Evolutionary conservation across 1,139 yeast species (phyloP), one percentile per base, ranked within the genome.

Genomic region (Blastobotrys persicus): DNA sequence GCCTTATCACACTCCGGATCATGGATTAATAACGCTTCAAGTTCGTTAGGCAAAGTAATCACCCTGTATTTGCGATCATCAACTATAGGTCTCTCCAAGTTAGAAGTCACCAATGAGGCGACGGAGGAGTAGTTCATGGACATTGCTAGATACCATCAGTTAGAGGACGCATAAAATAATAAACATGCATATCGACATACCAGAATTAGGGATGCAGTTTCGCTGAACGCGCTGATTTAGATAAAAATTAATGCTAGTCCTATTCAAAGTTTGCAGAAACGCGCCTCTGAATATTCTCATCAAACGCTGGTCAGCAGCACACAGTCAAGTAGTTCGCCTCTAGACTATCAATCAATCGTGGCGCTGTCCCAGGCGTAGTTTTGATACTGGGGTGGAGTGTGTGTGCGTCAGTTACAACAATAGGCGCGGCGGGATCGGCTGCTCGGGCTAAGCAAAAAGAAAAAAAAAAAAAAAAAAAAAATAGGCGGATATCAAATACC

Each of bases 1-100:
- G 97, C 79, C 68, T 87, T 86, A 65, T 91, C 98, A 12, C 96
- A 78, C n/a, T 80, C 74, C 0, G 89, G 80, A 61, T 92, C 98
- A 55, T 84, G 84, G 52, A 92, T 87, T 51, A 92, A 67, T 47
- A 92, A 70, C 0, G 85, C 96, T 48, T 80, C 82, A 41, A 92
- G 72, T 11, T 80, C 77, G 64, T 92, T 92, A 4, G 78, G 68
- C 41, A 92, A 75, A 52, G 77, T 73, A 57, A 92, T 70, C 47
- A 83, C 73, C 32, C 91, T 76, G 65, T 92, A 92, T 31, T 74
- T 66, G 49, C 97, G 75, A 60, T 88, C 88, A 65, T 91, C 98
- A 14, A 64, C 54, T 19, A 59, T 51, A 12, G 74, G 74, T 43
- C 64, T 61, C 50, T 65, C 68, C 35, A 61, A 41, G 13, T 50